Conservation (phyloP, 2,329 filamentous ascomycete species). For the Monosporascus ibericus region DNA sequence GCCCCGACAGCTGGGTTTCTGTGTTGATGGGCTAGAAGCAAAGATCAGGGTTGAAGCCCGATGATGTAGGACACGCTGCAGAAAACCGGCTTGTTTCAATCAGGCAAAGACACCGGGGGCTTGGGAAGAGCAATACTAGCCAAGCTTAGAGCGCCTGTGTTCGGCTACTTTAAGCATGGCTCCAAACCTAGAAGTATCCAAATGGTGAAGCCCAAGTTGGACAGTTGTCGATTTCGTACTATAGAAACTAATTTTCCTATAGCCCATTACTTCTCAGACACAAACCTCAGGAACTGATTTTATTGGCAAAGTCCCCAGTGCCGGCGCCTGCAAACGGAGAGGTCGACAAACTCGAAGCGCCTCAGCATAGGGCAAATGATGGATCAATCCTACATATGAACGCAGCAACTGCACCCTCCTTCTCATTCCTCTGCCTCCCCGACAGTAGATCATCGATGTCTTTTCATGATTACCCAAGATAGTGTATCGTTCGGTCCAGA, state of each 20-base stretch:
- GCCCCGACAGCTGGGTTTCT: conserved; percentile 76
- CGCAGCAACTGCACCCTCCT: too few relatives aligned
- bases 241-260: background rate
- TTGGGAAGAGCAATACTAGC: too few relatives aligned
- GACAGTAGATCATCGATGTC: too few relatives aligned
- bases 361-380: too few relatives aligned
- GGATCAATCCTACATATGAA: too few relatives aligned
- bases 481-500: too few relatives aligned
- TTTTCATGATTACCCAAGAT: too few relatives aligned
- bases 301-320: background rate
- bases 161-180: background rate
- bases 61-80: conserved; percentile 9
- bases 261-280: conserved; percentile 1
- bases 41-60: conserved; percentile 62
- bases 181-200: background rate
- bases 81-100: background rate
- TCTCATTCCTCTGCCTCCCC: too few relatives aligned
- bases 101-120: background rate
- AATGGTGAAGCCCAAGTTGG: background rate
- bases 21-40: conserved; percentile 68
- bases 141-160: too few relatives aligned
- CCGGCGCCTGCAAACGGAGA: conserved; percentile 8
- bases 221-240: background rate
- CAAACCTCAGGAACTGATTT: conserved; percentile 1
- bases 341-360: background rate